phyloP scores from a whole-genome alignment of 768 basidiomycete genomes.

The Suillus subaureus region DNA sequence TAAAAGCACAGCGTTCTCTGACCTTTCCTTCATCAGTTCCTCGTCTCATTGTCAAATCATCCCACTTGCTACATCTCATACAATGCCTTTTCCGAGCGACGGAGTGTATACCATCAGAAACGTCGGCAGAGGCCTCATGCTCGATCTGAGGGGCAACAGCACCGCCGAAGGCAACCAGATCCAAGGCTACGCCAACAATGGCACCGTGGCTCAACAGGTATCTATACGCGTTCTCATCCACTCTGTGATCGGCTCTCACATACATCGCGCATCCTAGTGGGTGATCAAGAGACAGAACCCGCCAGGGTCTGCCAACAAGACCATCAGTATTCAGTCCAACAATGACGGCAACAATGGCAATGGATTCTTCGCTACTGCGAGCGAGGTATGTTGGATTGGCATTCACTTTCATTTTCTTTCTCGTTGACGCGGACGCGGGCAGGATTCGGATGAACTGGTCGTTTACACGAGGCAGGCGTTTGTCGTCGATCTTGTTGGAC shows the following conservation, averaged over 20 bases:
- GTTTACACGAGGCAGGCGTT: not conserved
- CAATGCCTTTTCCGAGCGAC: no score
- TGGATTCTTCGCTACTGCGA: not conserved
- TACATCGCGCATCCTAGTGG: not conserved
- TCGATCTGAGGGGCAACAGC: no score
- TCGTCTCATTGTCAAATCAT: no score
- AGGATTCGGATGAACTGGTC: not conserved
- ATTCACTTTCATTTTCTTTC: not conserved
- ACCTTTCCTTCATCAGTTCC: no score
- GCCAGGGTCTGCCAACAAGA: not conserved
- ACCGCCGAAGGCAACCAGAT: no score
- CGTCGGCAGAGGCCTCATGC: no score
- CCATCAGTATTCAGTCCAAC: not conserved
- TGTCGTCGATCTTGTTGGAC: not conserved
- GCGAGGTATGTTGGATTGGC: not conserved
- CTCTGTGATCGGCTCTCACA: not conserved
- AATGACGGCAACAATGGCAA: not conserved
- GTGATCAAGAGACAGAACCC: not conserved
- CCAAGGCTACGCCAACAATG: no score
- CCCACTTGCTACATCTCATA: no score
- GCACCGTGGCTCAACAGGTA: no score
- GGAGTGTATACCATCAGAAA: no score
- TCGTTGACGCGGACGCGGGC: not conserved
- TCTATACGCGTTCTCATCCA: not conserved
- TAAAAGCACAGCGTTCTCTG: no score